Conservation (phyloP, 305 asterid species). For the Coffea humblotiana region DNA sequence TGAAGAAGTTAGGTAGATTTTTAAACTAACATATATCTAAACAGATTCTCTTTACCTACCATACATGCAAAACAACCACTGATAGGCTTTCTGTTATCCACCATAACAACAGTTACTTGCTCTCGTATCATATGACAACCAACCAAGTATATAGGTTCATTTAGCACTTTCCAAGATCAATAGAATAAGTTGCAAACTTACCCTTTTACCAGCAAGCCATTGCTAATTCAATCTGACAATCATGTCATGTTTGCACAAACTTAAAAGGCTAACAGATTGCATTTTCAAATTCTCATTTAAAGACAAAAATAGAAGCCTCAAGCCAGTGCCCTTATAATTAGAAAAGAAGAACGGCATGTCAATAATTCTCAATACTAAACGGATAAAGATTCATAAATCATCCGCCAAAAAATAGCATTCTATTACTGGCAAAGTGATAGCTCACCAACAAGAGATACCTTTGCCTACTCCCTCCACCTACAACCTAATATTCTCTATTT, state of each 20-base stretch:
- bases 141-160: constrained; percentile 4
- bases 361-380: neutral
- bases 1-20: constrained; percentile 49
- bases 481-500: constrained; percentile 38
- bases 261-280: neutral
- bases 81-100: constrained; percentile 34
- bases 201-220: neutral
- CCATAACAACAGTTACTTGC: constrained; percentile 24
- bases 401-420: constrained; percentile 4
- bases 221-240: neutral
- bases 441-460: constrained; percentile 38
- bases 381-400: neutral
- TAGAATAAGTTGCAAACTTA: neutral
- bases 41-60: constrained; percentile 61
- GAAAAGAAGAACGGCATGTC: neutral
- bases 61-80: constrained; percentile 33
- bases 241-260: neutral
- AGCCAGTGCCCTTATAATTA: neutral
- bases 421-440: constrained; percentile 33
- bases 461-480: constrained; percentile 31
- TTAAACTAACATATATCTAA: constrained; percentile 51
- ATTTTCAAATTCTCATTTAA: neutral
- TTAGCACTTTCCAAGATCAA: constrained; percentile 11
- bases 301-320: neutral
- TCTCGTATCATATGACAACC: constrained; percentile 28